Conservation (phyloP, 441 rosid genomes). For the Adansonia gregorii region DNA sequence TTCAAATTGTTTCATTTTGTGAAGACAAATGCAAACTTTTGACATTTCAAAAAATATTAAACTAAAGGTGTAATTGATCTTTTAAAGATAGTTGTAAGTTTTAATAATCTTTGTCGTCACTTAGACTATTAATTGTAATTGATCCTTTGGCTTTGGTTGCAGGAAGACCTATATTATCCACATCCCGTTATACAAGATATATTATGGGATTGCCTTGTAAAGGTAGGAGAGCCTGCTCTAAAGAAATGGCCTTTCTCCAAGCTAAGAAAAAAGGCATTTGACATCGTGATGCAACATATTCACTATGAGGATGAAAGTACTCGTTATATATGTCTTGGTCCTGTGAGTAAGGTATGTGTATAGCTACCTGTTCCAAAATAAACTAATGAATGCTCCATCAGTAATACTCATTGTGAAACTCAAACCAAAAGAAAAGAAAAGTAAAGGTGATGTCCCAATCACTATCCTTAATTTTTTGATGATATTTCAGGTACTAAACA, state of each 20-base stretch:
- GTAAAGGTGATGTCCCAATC: too few relatives aligned
- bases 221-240: conserved; percentile 58
- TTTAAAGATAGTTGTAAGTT: too few relatives aligned
- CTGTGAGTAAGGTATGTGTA: conserved; percentile 55
- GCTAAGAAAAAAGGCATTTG: conserved; percentile 50
- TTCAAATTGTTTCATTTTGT: too few relatives aligned
- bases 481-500: conserved; percentile 56
- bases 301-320: conserved; percentile 67
- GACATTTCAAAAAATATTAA: too few relatives aligned
- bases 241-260: conserved; percentile 57
- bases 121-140: background rate
- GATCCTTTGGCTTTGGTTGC: background rate
- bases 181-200: conserved; percentile 66
- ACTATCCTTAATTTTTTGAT: background rate
- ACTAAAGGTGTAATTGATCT: too few relatives aligned
- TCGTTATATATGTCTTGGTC: conserved; percentile 59
- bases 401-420: background rate
- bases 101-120: too few relatives aligned
- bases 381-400: background rate
- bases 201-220: conserved; percentile 56
- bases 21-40: too few relatives aligned
- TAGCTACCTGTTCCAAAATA: background rate
- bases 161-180: conserved; percentile 77
- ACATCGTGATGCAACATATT: conserved; percentile 51
- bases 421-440: too few relatives aligned